Evolutionary conservation across 495 filamentous ascomycete genomes (phyloP), one percentile per base, ranked within the genome.

Genomic region (Penicillium antarcticum): DNA sequence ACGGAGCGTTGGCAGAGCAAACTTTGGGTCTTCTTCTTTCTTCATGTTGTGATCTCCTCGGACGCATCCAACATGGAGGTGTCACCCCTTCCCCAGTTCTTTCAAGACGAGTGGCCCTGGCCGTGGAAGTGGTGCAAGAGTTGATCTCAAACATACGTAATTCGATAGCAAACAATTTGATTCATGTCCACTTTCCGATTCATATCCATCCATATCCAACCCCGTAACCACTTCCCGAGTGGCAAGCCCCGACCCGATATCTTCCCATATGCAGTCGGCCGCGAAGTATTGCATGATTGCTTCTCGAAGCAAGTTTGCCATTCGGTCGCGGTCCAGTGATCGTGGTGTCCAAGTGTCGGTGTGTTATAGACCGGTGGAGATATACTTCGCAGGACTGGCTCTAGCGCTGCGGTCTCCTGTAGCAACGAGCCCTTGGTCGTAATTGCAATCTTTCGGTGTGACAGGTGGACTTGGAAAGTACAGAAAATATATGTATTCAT

Each of bases 1-100:
- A 87, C 82, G 83, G 82, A 85, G 83, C 83, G 83, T 85, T 87
- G 84, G 84, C 57, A 92, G 80, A 92, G 74, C 57, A 74, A 74
- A 67, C 50, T 60, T 53, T 47, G 55, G 42, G 51, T 49, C 8
- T 46, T 49, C 56, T 55, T 61, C 59, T 58, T 53, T 57, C 61
- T 65, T 47, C 61, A 52, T 44, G 57, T 63, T 67, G 52, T 64
- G 57, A 55, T 58, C 58, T 43, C 42, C 42, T 47, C 47, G 57
- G 37, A 42, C 42, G 21, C 45, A 9, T 55, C 47, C 9, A 42
- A 18, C 37, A 49, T 49, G 47, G 37, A 49, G 47, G 32, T 8
- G 47, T 84, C 86, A 80, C 65, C 74, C 69, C 68, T 82, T 75
- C 74, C 77, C 65, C 71, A 65, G 52, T 55, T 67, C 63, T 62